phyloP scores from a whole-genome alignment of 306 rosid species.

The Trifolium fragiferum region DNA sequence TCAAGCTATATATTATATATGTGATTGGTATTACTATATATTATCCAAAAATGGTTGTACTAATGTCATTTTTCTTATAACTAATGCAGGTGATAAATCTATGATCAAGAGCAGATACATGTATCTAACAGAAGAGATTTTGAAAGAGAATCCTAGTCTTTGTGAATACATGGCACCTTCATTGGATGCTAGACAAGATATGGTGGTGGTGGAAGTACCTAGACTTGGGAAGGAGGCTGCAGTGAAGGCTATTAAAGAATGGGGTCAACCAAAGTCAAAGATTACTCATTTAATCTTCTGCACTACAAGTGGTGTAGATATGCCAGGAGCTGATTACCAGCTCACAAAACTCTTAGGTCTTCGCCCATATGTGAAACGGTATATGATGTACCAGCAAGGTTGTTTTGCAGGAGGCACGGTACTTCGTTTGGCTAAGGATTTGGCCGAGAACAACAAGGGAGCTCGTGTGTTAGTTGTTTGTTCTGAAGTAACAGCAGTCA shows the following conservation, averaged over 20 bases:
- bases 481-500: neutral
- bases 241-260: constrained; percentile 50
- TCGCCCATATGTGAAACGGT: constrained; percentile 64
- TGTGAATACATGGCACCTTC: constrained; percentile 73
- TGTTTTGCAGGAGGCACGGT: constrained; percentile 49
- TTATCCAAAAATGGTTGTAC: neutral
- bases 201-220: constrained; percentile 71
- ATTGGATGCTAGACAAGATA: constrained; percentile 72
- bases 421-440: constrained; percentile 47
- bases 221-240: constrained; percentile 78
- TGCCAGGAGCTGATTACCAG: constrained; percentile 78
- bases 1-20: too few species aligned
- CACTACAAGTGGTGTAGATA: constrained; percentile 79
- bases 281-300: constrained; percentile 74
- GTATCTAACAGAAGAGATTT: constrained; percentile 27
- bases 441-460: constrained; percentile 50
- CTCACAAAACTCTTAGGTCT: constrained; percentile 77
- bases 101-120: constrained; percentile 46
- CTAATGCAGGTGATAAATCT: constrained; percentile 50
- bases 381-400: constrained; percentile 74
- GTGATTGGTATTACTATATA: neutral
- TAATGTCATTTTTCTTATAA: neutral
- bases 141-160: constrained; percentile 43
- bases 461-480: constrained; percentile 48
- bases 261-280: constrained; percentile 69